Evolutionary conservation across 371 early-diverging fungal species (phyloP), one percentile per base, ranked within the genome.

Genomic region (Rhizomucor pusillus): DNA sequence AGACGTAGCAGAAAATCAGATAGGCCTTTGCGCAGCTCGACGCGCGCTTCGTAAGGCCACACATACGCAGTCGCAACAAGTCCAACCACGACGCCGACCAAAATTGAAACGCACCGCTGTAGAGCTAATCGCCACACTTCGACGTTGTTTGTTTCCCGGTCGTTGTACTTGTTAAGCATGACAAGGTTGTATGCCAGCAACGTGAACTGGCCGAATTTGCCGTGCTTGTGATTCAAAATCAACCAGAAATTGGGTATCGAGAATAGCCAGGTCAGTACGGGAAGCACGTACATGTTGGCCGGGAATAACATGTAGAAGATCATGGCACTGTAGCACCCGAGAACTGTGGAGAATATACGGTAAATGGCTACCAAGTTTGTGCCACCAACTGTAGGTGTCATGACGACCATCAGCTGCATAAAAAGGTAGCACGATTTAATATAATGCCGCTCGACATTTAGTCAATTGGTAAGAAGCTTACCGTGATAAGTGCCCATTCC

Each of bases 361-460:
- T 89, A 89, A 5, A 90, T 53, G 23, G 87, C 88, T 6, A 86
- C 81, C 0, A 85, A 46, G 47, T 88, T 88, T 0, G 92, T 85
- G 3, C 89, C 90, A n/a, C 94, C 94, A 0, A 90, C 89, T 0
- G 92, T 91, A 9, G 92, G 92, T 1, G 87, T 88, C 90, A 93
- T 89, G n/a, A 92, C 86, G 2, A 90, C 89, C 57, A 88, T 77
- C 23, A 84, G 62, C 67, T 79, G 48, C 22, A 51, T 24, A 40
- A 39, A 10, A 24, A 24, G 33, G 37, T 37, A 18, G 36, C 12
- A 29, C 14, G 18, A 22, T 48, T 44, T n/a, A n/a, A n/a, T n/a
- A n/a, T n/a, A n/a, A n/a, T n/a, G n/a, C n/a, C n/a, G n/a, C n/a
- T n/a, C n/a, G n/a, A n/a, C n/a, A n/a, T n/a, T n/a, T n/a, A n/a